A percentile compares a stretch with the other conserved stretches of the same genome.
Conservation (phyloP, 2,329 filamentous ascomycete genomes). For the Zelopaecilomyces penicillatus region DNA sequence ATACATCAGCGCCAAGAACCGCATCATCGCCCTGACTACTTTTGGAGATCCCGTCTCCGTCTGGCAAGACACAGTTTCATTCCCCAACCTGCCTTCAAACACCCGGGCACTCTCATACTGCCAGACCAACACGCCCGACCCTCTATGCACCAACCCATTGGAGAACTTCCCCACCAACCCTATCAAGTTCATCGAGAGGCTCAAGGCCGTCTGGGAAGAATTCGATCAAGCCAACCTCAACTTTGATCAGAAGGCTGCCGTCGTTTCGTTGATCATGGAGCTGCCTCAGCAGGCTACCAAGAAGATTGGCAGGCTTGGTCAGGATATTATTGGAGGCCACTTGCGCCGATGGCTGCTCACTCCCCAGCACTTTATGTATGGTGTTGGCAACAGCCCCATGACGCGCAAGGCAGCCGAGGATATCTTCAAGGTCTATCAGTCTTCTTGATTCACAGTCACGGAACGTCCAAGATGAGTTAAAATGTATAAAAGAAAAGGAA, state of each 20-base stretch:
- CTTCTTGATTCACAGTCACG: neutral
- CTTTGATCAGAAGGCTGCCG: conserved; percentile 1
- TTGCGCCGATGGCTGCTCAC: conserved; percentile 5
- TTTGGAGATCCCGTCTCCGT: conserved; percentile 7
- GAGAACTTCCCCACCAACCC: conserved; percentile 4
- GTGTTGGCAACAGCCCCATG: conserved; percentile 1
- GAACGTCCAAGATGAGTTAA: neutral
- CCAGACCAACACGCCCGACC: conserved; percentile 2
- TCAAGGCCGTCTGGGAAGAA: conserved; percentile 6
- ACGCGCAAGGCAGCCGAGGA: neutral
- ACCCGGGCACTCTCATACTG: conserved; percentile 4
- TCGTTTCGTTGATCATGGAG: neutral
- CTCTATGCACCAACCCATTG: conserved; percentile 6
- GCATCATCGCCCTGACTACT: conserved; percentile 5
- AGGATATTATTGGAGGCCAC: conserved; percentile 5
- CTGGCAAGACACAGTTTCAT: conserved; percentile 4
- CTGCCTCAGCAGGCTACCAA: conserved; percentile 3
- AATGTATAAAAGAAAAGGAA: no score
- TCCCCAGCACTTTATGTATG: conserved; percentile 5
- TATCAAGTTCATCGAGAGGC: conserved; percentile 3
- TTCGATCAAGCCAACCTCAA: conserved; percentile 5
- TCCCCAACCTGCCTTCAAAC: conserved; percentile 5
- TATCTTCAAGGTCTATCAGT: neutral
- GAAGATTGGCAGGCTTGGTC: conserved; percentile 7
- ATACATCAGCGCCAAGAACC: neutral